Base-by-base conservation (phyloP, 2,329 filamentous ascomycete species). In the Nothophoma quercina region DNA sequence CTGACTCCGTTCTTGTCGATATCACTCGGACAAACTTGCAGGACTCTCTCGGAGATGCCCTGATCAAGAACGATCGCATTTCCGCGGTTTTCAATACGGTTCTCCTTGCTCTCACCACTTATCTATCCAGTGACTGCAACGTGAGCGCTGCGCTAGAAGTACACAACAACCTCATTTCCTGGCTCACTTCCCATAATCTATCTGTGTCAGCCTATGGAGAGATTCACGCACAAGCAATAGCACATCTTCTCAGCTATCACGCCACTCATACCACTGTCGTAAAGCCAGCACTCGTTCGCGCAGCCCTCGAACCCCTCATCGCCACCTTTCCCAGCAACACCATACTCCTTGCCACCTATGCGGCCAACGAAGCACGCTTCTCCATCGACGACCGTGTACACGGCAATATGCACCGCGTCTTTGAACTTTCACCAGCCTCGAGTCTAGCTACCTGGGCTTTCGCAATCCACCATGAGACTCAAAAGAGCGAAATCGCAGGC, bases 341-440 rank as follows among this genome's bases (percentile, higher is more conserved):
- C 1, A 80, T 91, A 5, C 88, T 97, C 56, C 80, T 96, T 1
- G 79, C 83, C 1, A 76, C 95, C 0, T 88, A 88, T 58, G 83
- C 86, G n/a, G 89, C 87, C 79, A 87, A 90, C 56, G 88, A 93
- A 68, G 80, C 85, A 2, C 84, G 87, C 7, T 84, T 91, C 34
- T 83, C 87, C 19, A 82, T 95, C 46, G 84, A 91, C 56, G 90
- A 96, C 62, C 88, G 90, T 15, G 84, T 96, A 16, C 85, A 89
- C n/a, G 79, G 83, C 5, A 75, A 90, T 7, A 77, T 93, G 9
- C 74, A 81, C 16, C 70, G 64, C 7, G 62, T 76, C 2, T 62
- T 77, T 1, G 55, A 69, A n/a, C 54, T 60, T 18, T 60, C 62
- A 6, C 65, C 63, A 4, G 40, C 60, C 2, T 68, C 74, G 18